Evolutionary conservation across 2,329 filamentous ascomycete genomes (phyloP), one percentile per base, ranked within the genome.

Genomic region (Fusarium humuli): DNA sequence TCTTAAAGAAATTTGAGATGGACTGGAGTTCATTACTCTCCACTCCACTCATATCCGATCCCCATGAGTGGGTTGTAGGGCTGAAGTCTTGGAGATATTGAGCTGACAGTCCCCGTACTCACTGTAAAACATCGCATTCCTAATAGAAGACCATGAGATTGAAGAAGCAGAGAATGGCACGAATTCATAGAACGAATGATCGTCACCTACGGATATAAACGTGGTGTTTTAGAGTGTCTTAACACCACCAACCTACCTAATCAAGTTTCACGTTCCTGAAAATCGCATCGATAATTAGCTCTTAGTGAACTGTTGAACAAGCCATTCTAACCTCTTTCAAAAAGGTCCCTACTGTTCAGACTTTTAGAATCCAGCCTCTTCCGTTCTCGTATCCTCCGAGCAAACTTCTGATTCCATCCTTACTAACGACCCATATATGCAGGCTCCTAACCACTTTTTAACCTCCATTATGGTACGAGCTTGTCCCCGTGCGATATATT

Each of bases 1-100:
- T 44, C 13, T 44, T 22, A 13, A 23, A 34, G 8, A 34, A 34
- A 34, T 34, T n/a, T 37, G 29, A 29, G 32, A 37, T 37, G 59
- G 44, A 41, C 30, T 44, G 23, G n/a, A 46, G 46, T 61, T 58
- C 60, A 41, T 64, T 22, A 25, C 41, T 55, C 44, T 46, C 34
- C 55, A 48, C 55, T 48, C 48, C 25, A 29, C 50, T 25, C 25
- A 50, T 58, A 34, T 58, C 48, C 45, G 46, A 32, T 27, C 27
- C 48, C 32, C 23, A 27, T 52, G 50, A 54, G 67, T 67, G 53
- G 62, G 52, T 44, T 67, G 49, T 70, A 70, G 67, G 67, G 67
- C 67, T 70, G 67, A 70, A 50, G 44, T 54, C 49, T 61, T 18
- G 50, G 22, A 40, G 44, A 34, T 29, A 20, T 44, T 47, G 23